Evolutionary conservation across 164 flowering plant species (phyloP), one percentile per base, ranked within the genome.

Genomic region (Sextonia rubra): DNA sequence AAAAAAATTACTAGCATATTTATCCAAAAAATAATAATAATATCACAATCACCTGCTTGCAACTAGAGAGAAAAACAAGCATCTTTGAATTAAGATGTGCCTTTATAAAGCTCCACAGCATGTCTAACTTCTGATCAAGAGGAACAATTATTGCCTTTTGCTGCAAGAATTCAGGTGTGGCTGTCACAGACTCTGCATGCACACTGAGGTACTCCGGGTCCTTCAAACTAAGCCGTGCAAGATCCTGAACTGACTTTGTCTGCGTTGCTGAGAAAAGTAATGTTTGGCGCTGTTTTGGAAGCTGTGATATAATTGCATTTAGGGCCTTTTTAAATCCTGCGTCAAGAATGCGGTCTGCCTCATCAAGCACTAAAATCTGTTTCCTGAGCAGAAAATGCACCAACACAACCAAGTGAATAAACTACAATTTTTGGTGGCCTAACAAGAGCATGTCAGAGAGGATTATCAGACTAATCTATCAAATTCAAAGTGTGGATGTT

Each of bases 261-360:
- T 96, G 99, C 24, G 98, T 96, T 62, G 98, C 98, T 6, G 97
- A 93, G 79, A 93, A 96, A 63, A 96, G 94, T 67, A 96, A 79
- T 48, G 98, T 96, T 69, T 96, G 99, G 49, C 99, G 83, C 37
- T 69, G 77, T 71, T 86, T 93, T 32, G 98, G 97, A 17, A 96
- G 84, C 83, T 91, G 97, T 1, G 98, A 89, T 47, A 93, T 79
- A 63, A 93, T 89, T 67, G 97, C 91, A 89, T 93, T 87, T 69
- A 95, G n/a, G 26, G 74, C 79, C 66, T 78, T 78, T 82, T 89
- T 89, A 77, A 95, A 95, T 47, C 86, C 88, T 20, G 69, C 77
- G 80, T 95, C 99, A 82, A 95, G 98, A 71, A 93, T 79, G 44
- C 98, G 94, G 80, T 96, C 99, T 68, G 98, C 99, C 89, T 93